Conservation (phyloP, 164 flowering plant species). For the Chloranthus sessilifolius region DNA sequence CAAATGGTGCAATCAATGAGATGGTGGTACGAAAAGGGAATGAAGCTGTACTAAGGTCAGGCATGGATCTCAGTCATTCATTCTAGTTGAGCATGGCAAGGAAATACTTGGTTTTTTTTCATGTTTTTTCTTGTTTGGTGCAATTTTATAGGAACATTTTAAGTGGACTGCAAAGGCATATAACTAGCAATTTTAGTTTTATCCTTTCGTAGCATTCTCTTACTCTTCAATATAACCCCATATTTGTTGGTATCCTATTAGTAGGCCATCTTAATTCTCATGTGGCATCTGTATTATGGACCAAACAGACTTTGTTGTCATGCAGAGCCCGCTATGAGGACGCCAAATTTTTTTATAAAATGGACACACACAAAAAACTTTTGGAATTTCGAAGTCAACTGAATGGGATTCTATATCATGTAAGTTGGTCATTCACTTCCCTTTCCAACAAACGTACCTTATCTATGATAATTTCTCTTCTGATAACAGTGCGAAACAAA, state of each 20-base stretch:
- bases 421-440: constrained; percentile 30
- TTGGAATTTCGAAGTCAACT: constrained; percentile 68
- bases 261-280: background rate
- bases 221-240: too few species aligned
- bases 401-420: constrained; percentile 88
- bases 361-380: constrained; percentile 65
- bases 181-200: too few species aligned
- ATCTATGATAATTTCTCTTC: too few species aligned
- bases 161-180: too few species aligned
- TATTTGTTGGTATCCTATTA: background rate
- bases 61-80: background rate
- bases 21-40: constrained; percentile 77
- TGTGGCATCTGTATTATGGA: background rate
- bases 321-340: constrained; percentile 99
- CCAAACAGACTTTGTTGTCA: background rate
- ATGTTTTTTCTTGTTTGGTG: background rate
- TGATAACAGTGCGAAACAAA: constrained; percentile 6
- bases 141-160: constrained; percentile 1
- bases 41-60: constrained; percentile 95
- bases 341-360: constrained; percentile 94
- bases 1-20: constrained; percentile 82
- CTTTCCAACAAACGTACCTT: too few species aligned
- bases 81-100: constrained; percentile 1
- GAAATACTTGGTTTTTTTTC: background rate
- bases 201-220: too few species aligned